These are phyloP conservation scores for Chrysophaeum taylorii DNA, from an alignment of 352 stramenopile genomes.

Conservation along the genomic window DNA sequence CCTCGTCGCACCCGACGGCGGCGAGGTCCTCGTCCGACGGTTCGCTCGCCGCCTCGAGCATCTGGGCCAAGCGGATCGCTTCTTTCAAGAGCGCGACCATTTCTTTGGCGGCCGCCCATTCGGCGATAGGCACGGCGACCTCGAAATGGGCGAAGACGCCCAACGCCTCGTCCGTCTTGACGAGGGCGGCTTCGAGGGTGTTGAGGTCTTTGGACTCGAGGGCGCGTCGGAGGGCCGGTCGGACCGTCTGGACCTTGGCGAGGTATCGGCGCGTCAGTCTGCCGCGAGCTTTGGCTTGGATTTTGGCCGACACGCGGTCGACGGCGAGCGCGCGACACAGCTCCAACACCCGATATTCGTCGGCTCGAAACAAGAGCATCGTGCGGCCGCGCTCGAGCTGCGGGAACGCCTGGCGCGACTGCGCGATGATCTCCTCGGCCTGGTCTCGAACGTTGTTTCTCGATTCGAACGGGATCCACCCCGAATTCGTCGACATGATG, in stretches of 20 bases:
- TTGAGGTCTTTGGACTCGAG: slow-evolving; percentile 8
- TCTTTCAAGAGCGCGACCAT: slow-evolving; percentile 6
- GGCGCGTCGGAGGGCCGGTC: slow-evolving; percentile 3
- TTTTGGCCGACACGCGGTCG: slow-evolving; percentile 30
- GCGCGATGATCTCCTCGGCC: slow-evolving; percentile 18
- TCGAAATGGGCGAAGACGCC: slow-evolving; percentile 15
- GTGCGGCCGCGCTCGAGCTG: slow-evolving; percentile 35
- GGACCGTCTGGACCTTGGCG: background rate
- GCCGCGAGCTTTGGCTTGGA: slow-evolving; percentile 18
- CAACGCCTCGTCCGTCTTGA: slow-evolving; percentile 13
- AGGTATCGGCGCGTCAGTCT: slow-evolving; percentile 19
- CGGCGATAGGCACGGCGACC: slow-evolving; percentile 16
- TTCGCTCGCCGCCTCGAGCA: slow-evolving; percentile 11
- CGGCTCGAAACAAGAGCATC: slow-evolving; percentile 38
- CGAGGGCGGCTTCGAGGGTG: slow-evolving; percentile 13
- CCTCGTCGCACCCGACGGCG: slow-evolving; percentile 20
- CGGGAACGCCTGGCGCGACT: slow-evolving; percentile 32
- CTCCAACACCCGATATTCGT: slow-evolving; percentile 43
- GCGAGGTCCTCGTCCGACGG: background rate
- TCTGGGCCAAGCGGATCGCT: background rate
- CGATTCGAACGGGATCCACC: slow-evolving; percentile 6
- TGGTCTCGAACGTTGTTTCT: background rate
- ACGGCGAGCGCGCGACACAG: slow-evolving; percentile 39
- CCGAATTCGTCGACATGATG: slow-evolving; percentile 16
- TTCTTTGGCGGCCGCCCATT: slow-evolving; percentile 16